phyloP scores from a whole-genome alignment of 768 basidiomycete species.

The Xanthoconium purpureum region DNA sequence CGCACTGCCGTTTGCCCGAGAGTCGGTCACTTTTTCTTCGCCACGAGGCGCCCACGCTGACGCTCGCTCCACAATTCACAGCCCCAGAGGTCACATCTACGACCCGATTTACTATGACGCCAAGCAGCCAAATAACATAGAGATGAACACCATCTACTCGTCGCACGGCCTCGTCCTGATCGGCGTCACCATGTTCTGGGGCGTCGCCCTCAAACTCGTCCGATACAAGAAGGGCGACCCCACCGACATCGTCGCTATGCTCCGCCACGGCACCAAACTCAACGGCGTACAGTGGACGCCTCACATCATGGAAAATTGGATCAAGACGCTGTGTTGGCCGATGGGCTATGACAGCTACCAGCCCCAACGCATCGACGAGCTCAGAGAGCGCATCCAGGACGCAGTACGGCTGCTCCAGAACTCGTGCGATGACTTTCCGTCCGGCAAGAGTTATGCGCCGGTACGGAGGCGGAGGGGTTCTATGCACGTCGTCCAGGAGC shows the following conservation, averaged over 20 bases:
- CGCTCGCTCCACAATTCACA: neutral
- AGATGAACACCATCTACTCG: conserved; percentile 54
- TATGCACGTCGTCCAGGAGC: conserved; percentile 4
- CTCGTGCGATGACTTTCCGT: conserved; percentile 14
- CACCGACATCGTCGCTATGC: conserved; percentile 61
- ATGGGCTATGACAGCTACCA: conserved; percentile 60
- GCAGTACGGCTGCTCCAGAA: conserved; percentile 40
- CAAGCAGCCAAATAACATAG: conserved; percentile 47
- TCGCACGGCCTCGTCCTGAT: conserved; percentile 54
- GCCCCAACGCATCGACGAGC: conserved; percentile 40
- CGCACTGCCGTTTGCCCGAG: conserved; percentile 61
- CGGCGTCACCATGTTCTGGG: conserved; percentile 70
- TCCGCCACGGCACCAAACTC: conserved; percentile 56
- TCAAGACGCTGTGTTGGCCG: conserved; percentile 54
- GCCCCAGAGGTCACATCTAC: conserved; percentile 32
- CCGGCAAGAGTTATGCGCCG: neutral
- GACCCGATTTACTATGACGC: conserved; percentile 63
- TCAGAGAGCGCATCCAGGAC: conserved; percentile 51
- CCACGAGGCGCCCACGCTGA: conserved; percentile 10
- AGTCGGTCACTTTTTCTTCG: conserved; percentile 40
- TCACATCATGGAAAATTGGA: conserved; percentile 53
- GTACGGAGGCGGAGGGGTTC: conserved; percentile 8
- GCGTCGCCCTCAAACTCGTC: conserved; percentile 68
- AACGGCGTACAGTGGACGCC: conserved; percentile 56
- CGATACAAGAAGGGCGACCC: conserved; percentile 63